A percentile compares a stretch with the other conserved stretches of the same genome.
These are phyloP conservation scores for Mrakia gelida DNA, from an alignment of 768 basidiomycete genomes.

Conservation along the genomic window DNA sequence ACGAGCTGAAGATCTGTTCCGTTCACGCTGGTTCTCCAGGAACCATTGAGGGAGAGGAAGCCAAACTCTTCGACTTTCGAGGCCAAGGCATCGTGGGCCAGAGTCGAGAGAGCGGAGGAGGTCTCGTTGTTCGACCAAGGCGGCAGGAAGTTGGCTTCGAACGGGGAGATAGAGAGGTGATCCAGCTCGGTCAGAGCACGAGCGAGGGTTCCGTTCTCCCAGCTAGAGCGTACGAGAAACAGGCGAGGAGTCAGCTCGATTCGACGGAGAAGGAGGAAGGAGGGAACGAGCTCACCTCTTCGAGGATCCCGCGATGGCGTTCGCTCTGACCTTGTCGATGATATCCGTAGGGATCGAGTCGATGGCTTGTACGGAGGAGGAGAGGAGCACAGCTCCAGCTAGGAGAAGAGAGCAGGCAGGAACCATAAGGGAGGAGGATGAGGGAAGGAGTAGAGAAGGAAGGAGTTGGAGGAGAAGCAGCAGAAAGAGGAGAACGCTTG, in stretches of 20 bases:
- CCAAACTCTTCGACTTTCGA: constrained; percentile 21
- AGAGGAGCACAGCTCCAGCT: neutral
- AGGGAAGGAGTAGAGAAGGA: neutral
- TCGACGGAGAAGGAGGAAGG: neutral
- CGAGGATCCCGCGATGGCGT: constrained; percentile 1
- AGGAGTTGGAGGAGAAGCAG: too few relatives aligned
- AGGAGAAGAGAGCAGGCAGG: neutral
- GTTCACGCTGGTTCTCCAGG: constrained; percentile 9
- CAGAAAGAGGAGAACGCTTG: too few relatives aligned
- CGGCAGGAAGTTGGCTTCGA: constrained; percentile 48
- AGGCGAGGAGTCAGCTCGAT: neutral
- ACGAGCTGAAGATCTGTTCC: constrained; percentile 51
- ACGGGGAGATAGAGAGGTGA: constrained; percentile 51
- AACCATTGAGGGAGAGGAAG: constrained; percentile 10
- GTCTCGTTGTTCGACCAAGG: constrained; percentile 41
- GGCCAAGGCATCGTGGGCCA: constrained; percentile 18
- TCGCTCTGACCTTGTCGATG: constrained; percentile 3
- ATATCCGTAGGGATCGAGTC: constrained; percentile 4
- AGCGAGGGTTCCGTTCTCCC: constrained; percentile 54
- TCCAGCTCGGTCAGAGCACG: constrained; percentile 55
- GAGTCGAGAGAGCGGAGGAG: constrained; percentile 44
- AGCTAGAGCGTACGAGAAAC: constrained; percentile 44
- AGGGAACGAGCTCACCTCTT: constrained; percentile 11
- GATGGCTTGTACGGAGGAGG: constrained; percentile 11
- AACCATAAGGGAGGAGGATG: neutral